These are phyloP conservation scores for Jacaranda mimosifolia DNA, from an alignment of 257 asterid genomes.

Conservation along the genomic window DNA sequence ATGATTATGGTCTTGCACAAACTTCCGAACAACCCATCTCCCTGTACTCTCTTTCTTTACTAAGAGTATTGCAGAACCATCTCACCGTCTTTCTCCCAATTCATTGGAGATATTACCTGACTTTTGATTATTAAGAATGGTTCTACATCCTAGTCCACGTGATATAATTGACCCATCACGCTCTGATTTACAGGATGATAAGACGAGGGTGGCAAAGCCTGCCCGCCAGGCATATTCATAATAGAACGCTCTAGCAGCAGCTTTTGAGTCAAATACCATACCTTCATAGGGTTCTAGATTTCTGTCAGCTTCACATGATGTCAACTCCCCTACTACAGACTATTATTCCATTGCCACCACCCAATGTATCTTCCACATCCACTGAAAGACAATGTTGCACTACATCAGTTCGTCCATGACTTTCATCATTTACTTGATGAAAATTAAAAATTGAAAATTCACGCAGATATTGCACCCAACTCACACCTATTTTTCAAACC, in stretches of 20 bases:
- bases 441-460: too few species aligned
- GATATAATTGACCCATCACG: constrained; percentile 74
- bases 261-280: constrained; percentile 70
- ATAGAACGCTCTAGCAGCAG: constrained; percentile 69
- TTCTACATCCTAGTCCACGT: constrained; percentile 82
- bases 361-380: constrained; percentile 52
- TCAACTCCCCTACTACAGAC: constrained; percentile 51
- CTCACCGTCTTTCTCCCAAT: constrained; percentile 58
- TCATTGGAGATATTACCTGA: constrained; percentile 44
- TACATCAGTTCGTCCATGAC: constrained; percentile 30
- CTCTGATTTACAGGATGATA: constrained; percentile 78
- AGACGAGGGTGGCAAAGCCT: constrained; percentile 64
- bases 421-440: background rate
- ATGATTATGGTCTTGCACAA: constrained; percentile 80
- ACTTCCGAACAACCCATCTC: constrained; percentile 74
- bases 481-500: constrained; percentile 25
- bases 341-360: constrained; percentile 46
- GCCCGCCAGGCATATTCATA: constrained; percentile 63
- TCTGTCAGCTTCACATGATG: constrained; percentile 45
- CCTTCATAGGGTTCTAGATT: constrained; percentile 68
- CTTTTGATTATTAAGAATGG: constrained; percentile 47
- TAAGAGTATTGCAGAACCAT: constrained; percentile 68
- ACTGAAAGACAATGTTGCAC: constrained; percentile 44
- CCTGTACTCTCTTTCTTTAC: constrained; percentile 70
- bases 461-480: background rate